Percentiles rank a stretch among this genome's conserved stretches.
Conservation (phyloP, 2,329 filamentous ascomycete genomes). For the Xylariaceae sp. region DNA sequence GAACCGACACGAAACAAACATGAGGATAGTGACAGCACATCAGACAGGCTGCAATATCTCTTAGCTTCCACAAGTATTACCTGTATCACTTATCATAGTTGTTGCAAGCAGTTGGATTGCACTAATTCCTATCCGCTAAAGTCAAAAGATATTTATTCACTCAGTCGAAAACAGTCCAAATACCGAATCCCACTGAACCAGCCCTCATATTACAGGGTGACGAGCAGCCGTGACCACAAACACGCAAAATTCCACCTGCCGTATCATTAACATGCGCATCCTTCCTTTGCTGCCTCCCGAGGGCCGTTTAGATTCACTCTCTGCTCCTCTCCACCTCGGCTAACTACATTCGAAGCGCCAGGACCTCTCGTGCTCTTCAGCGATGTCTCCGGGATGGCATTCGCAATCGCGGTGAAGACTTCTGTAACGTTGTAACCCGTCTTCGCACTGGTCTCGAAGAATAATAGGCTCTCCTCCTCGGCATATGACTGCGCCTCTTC, state of each 20-base stretch:
- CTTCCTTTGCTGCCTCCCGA: conserved; percentile 80
- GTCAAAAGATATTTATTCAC: conserved; percentile 26
- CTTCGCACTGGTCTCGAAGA: conserved; percentile 98
- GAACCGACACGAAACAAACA: neutral
- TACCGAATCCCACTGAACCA: conserved; percentile 29
- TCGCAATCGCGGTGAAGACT: conserved; percentile 97
- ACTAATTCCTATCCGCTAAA: conserved; percentile 10
- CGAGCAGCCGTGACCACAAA: conserved; percentile 27
- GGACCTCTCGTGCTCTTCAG: conserved; percentile 84
- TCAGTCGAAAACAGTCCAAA: conserved; percentile 22
- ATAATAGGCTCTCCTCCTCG: conserved; percentile 89
- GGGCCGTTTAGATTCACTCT: conserved; percentile 82
- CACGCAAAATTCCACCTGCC: conserved; percentile 2
- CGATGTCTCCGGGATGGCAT: conserved; percentile 95
- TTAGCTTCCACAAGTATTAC: conserved; percentile 8
- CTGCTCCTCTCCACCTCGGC: conserved; percentile 66
- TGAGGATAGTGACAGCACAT: neutral
- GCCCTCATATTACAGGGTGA: conserved; percentile 37
- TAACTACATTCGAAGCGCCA: conserved; percentile 61
- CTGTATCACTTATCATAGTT: conserved; percentile 6
- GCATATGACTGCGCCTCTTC: conserved; percentile 91
- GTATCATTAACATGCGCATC: conserved; percentile 77
- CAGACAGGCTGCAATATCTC: neutral
- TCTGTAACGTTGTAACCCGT: conserved; percentile 91
- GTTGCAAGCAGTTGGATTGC: conserved; percentile 5